A percentile compares a stretch with the other conserved stretches of the same genome.
Evolutionary conservation across 805 yeast genomes (phyloP).

Genomic region (Ogataea dorogensis): DNA sequence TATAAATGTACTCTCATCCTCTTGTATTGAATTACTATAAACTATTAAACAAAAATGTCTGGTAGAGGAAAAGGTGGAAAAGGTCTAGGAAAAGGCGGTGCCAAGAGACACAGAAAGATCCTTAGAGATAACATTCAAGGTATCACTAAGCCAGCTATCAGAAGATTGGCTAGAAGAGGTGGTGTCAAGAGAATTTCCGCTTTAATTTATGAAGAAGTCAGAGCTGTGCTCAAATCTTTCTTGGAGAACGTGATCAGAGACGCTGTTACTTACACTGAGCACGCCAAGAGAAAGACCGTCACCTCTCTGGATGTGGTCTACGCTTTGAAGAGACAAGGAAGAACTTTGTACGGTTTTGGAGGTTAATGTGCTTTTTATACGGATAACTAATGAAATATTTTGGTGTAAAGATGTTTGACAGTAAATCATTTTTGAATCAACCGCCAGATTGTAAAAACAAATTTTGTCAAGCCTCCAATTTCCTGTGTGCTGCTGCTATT

Average conservation of each 20-base stretch:
- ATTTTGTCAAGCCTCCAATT: neutral
- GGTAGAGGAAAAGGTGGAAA: constrained; percentile 99
- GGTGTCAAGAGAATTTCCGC: constrained; percentile 99
- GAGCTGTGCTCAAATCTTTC: constrained; percentile 94
- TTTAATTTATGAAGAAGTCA: constrained; percentile 97
- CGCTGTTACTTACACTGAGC: constrained; percentile 99
- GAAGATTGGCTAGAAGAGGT: constrained; percentile 99
- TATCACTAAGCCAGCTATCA: constrained; percentile 99
- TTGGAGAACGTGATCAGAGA: constrained; percentile 97
- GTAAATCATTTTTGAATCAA: neutral
- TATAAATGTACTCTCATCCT: constrained; percentile 8
- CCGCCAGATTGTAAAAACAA: neutral
- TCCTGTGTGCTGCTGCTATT: neutral
- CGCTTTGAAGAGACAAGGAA: constrained; percentile 99
- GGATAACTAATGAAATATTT: constrained; percentile 11
- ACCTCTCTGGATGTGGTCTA: constrained; percentile 98
- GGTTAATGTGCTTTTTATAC: constrained; percentile 54
- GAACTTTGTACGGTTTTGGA: constrained; percentile 99
- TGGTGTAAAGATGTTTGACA: constrained; percentile 10
- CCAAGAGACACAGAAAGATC: constrained; percentile 99
- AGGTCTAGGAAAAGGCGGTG: constrained; percentile 99
- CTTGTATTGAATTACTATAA: constrained; percentile 3
- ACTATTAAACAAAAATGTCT: constrained; percentile 61
- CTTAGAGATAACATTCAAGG: constrained; percentile 99
- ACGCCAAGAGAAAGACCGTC: constrained; percentile 99